Conservation (phyloP, 2,329 filamentous ascomycete genomes). For the Aspergillus pseudoterreus region DNA sequence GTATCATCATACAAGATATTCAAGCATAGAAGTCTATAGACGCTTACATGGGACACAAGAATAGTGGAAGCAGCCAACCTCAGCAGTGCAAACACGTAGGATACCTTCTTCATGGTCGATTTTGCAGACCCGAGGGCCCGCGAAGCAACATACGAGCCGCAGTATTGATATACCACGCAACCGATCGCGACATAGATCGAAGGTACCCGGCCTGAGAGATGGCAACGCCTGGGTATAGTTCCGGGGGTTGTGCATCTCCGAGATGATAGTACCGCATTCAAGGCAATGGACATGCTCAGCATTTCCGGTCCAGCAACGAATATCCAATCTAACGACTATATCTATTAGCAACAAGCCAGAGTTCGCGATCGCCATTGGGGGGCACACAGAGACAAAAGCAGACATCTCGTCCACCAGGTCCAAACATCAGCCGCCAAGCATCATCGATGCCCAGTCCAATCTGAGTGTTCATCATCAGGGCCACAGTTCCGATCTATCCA, state of each 20-base stretch:
- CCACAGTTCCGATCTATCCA: slow-evolving; percentile 42
- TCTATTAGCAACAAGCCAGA: background rate
- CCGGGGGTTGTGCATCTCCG: slow-evolving; percentile 36
- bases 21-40: too few relatives aligned
- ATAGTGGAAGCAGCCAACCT: slow-evolving; percentile 28
- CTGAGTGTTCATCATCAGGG: slow-evolving; percentile 45
- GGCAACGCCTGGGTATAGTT: slow-evolving; percentile 29
- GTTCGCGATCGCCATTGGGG: background rate
- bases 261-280: slow-evolving; percentile 39
- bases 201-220: slow-evolving; percentile 30
- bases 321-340: slow-evolving; percentile 18
- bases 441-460: slow-evolving; percentile 51
- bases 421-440: slow-evolving; percentile 52
- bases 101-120: slow-evolving; percentile 40
- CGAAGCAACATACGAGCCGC: slow-evolving; percentile 45
- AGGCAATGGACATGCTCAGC: slow-evolving; percentile 36
- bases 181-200: slow-evolving; percentile 34
- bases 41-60: slow-evolving; percentile 20
- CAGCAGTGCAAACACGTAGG: slow-evolving; percentile 40
- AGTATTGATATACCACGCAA: slow-evolving; percentile 44
- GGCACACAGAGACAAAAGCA: slow-evolving; percentile 25
- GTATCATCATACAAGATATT: background rate
- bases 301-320: slow-evolving; percentile 42
- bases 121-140: slow-evolving; percentile 49
- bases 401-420: slow-evolving; percentile 49